Percentiles rank a stretch among this genome's conserved stretches.
phyloP scores from a whole-genome alignment of 177 flowering plant genomes.

The Vitis hybrid region DNA sequence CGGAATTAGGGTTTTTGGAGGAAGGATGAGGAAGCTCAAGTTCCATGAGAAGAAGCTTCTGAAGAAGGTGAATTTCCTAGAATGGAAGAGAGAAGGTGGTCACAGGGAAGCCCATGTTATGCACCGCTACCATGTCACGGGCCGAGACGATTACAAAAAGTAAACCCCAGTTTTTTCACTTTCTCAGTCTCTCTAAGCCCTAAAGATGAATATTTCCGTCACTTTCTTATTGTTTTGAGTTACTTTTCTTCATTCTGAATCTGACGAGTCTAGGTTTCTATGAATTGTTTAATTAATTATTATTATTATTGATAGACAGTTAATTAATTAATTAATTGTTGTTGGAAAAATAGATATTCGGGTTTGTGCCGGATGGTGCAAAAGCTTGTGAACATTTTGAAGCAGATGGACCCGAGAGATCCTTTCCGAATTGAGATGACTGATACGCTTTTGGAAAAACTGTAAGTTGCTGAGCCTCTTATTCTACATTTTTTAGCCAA shows the following conservation, averaged over 20 bases:
- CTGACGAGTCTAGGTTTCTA: not conserved
- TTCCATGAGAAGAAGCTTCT: conserved; percentile 81
- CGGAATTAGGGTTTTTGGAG: not conserved
- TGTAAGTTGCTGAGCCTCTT: conserved; percentile 46
- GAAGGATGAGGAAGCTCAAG: conserved; percentile 74
- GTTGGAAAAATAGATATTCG: conserved; percentile 44
- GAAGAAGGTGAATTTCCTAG: conserved; percentile 77
- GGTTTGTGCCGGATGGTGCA: conserved; percentile 72
- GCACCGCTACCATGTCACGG: conserved; percentile 72
- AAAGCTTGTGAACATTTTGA: conserved; percentile 73
- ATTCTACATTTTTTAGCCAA: too few relatives aligned
- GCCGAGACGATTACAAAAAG: conserved; percentile 94
- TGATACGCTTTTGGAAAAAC: conserved; percentile 70
- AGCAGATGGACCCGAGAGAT: conserved; percentile 79
- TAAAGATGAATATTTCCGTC: not conserved
- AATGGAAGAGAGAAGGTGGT: conserved; percentile 92
- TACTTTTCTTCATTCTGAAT: not conserved
- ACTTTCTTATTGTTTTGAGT: not conserved
- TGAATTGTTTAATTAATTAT: not conserved
- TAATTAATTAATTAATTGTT: not conserved
- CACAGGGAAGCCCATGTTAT: conserved; percentile 73
- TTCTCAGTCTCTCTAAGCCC: not conserved
- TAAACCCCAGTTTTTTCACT: conserved; percentile 11
- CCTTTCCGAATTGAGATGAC: conserved; percentile 85
- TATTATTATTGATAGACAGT: not conserved